Conservation (phyloP, 805 yeast species). For the Metschnikowia hibisci region DNA sequence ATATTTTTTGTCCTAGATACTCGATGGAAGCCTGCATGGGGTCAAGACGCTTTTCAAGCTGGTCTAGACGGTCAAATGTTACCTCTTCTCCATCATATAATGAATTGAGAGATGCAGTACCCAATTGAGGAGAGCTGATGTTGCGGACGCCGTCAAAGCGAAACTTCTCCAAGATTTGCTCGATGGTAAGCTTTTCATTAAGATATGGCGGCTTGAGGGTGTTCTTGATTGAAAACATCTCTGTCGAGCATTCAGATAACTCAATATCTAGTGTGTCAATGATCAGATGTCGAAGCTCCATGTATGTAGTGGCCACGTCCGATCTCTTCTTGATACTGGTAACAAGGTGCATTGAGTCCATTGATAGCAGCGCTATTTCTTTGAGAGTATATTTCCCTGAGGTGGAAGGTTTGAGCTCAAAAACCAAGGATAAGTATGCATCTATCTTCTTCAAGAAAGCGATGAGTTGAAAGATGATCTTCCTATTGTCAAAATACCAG, state of each 20-base stretch:
- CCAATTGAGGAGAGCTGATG: neutral
- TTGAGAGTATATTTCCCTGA: neutral
- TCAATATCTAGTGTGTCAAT: slow-evolving; percentile 7
- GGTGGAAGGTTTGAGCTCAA: neutral
- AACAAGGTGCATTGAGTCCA: slow-evolving; percentile 8
- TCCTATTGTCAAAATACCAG: slow-evolving; percentile 4
- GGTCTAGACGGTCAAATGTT: neutral
- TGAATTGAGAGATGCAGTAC: neutral
- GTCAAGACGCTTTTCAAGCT: slow-evolving; percentile 1
- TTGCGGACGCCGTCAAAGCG: slow-evolving; percentile 2
- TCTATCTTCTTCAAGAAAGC: slow-evolving; percentile 3
- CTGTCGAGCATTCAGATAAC: slow-evolving; percentile 4
- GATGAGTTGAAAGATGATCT: neutral
- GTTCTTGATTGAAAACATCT: slow-evolving; percentile 1
- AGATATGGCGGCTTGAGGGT: neutral
- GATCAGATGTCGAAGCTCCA: slow-evolving; percentile 9
- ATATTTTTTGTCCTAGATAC: slow-evolving; percentile 7
- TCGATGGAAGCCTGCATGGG: slow-evolving; percentile 14
- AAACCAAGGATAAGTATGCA: slow-evolving; percentile 2
- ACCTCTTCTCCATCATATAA: neutral
- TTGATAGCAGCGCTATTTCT: slow-evolving; percentile 3
- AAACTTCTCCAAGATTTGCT: slow-evolving; percentile 6
- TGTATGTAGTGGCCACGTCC: slow-evolving; percentile 8
- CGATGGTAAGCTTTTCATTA: slow-evolving; percentile 4
- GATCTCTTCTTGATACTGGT: slow-evolving; percentile 1